Percentiles rank a stretch among this genome's conserved stretches.
Conservation (phyloP, 495 filamentous ascomycete species). For the Clavariopsis aquatica region DNA sequence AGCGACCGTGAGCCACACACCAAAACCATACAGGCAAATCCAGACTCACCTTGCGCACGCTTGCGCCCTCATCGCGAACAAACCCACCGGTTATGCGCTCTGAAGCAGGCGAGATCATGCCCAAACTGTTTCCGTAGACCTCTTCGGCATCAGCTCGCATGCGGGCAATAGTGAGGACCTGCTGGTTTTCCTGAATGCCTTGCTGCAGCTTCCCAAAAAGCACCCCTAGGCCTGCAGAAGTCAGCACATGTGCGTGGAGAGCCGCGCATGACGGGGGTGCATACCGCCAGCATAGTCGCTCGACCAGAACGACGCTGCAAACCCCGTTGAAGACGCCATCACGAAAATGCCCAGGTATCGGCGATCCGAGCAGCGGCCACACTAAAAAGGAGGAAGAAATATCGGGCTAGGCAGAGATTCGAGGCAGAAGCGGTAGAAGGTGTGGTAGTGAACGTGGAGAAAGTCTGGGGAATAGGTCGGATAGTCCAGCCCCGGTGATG, state of each 20-base stretch:
- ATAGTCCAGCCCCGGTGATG: constrained; percentile 6
- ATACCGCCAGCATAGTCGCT: constrained; percentile 42
- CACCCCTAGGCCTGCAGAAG: constrained; percentile 73
- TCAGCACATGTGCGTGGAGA: constrained; percentile 10
- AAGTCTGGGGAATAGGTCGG: constrained; percentile 24
- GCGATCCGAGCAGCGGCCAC: constrained; percentile 8
- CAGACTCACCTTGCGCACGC: constrained; percentile 78
- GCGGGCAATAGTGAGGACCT: constrained; percentile 84
- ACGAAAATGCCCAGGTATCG: constrained; percentile 22
- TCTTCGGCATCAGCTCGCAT: constrained; percentile 98
- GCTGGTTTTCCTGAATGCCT: constrained; percentile 90
- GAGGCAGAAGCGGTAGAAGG: not conserved
- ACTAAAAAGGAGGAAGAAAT: constrained; percentile 1
- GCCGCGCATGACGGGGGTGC: constrained; percentile 1
- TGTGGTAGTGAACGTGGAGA: constrained; percentile 27
- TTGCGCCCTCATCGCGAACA: constrained; percentile 90
- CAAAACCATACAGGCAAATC: not conserved
- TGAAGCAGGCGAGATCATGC: constrained; percentile 77
- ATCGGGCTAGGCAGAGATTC: not conserved
- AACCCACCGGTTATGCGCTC: constrained; percentile 87
- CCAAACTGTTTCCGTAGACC: constrained; percentile 75
- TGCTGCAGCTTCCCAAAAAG: constrained; percentile 97
- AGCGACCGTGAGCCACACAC: constrained; percentile 16
- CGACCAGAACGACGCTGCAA: constrained; percentile 41
- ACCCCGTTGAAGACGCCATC: constrained; percentile 31